These are phyloP conservation scores for Linum tenue DNA, from an alignment of 345 rosid species.

Conservation along the genomic window DNA sequence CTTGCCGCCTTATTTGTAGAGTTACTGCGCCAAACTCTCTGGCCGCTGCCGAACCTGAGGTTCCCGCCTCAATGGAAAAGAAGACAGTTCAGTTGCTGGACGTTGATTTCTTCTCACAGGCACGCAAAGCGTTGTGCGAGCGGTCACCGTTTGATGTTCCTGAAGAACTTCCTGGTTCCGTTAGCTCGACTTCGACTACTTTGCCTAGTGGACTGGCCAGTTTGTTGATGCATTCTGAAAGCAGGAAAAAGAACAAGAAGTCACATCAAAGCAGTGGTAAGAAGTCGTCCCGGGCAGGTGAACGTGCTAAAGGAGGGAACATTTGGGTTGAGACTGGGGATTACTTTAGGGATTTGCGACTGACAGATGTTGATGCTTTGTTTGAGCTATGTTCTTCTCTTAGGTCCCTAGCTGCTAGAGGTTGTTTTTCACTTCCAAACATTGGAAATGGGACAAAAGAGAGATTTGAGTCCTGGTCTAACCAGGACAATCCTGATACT, in stretches of 20 bases:
- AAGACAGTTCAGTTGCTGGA: conserved; percentile 11
- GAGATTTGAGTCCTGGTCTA: not conserved
- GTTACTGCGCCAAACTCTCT: conserved; percentile 19
- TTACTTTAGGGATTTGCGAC: conserved; percentile 61
- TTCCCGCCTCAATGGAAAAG: not conserved
- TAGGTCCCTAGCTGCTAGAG: conserved; percentile 33
- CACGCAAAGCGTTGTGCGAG: conserved; percentile 59
- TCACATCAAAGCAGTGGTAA: conserved; percentile 45
- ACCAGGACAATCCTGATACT: not conserved
- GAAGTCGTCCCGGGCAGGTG: conserved; percentile 48
- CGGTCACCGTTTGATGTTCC: conserved; percentile 65
- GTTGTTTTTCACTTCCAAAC: conserved; percentile 42
- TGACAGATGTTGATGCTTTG: conserved; percentile 67
- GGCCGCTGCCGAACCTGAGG: conserved; percentile 11
- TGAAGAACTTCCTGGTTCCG: conserved; percentile 44
- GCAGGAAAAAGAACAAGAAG: conserved; percentile 71
- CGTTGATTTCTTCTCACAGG: conserved; percentile 64
- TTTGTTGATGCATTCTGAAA: conserved; percentile 60
- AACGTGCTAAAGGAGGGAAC: conserved; percentile 41
- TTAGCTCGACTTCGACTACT: conserved; percentile 25
- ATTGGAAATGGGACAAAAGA: conserved; percentile 22
- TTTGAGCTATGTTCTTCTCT: conserved; percentile 30
- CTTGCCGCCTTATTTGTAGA: conserved; percentile 37
- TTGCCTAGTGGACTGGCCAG: conserved; percentile 59
- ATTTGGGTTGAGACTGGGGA: conserved; percentile 83